A percentile compares a stretch with the other conserved stretches of the same genome.
These are phyloP conservation scores for Acanthamoeba rhysodes DNA, from an alignment of 208 protist species.

Conservation along the genomic window DNA sequence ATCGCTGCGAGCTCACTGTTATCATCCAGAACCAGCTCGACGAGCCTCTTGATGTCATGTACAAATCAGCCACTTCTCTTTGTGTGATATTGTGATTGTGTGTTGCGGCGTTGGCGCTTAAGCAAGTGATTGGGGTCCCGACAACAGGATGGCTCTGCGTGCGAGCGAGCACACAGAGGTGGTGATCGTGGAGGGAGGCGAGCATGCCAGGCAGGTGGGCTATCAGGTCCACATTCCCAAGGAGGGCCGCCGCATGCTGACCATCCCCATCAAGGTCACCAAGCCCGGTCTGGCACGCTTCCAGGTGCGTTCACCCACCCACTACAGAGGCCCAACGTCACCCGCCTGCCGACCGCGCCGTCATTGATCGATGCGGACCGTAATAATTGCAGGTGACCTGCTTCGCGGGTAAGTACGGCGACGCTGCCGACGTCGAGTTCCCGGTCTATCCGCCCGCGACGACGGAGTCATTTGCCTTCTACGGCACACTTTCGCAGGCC, in stretches of 20 bases:
- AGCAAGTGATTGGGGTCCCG: neutral
- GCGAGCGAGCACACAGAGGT: conserved; percentile 50
- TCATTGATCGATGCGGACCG: neutral
- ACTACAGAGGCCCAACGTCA: neutral
- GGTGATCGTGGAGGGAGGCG: neutral
- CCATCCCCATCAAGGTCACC: conserved; percentile 46
- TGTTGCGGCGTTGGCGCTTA: neutral
- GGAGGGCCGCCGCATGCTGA: conserved; percentile 59
- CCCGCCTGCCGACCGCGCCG: no score
- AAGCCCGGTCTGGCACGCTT: conserved; percentile 49
- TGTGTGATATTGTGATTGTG: neutral
- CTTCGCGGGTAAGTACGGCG: conserved; percentile 63
- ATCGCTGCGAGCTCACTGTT: conserved; percentile 46
- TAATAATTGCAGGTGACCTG: conserved; percentile 28
- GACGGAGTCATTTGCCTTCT: conserved; percentile 71
- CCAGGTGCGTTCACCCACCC: neutral
- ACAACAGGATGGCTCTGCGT: conserved; percentile 1
- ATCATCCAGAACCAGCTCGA: conserved; percentile 76
- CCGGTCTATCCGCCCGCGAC: conserved; percentile 68
- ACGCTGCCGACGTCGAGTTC: conserved; percentile 56
- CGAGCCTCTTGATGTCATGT: conserved; percentile 14
- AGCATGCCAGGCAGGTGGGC: conserved; percentile 12
- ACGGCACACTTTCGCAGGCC: conserved; percentile 48
- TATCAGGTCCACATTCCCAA: conserved; percentile 53
- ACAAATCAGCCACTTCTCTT: neutral